Conservation (phyloP, 1,284 basidiomycete genomes). For the Ceratobasidium theobromae region DNA sequence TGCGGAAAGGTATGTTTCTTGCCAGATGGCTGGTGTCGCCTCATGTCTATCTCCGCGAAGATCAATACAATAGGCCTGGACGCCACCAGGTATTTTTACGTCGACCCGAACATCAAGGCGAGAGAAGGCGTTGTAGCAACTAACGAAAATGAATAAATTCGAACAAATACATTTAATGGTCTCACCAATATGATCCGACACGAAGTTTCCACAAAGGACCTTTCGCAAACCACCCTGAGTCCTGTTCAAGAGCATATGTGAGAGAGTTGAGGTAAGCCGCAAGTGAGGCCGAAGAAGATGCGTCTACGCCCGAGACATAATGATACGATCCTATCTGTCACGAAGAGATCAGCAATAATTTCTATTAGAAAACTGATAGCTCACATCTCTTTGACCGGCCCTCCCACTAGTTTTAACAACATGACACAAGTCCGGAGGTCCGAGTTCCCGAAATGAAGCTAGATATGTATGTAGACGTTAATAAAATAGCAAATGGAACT, state of each 20-base stretch:
- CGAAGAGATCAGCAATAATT: no score
- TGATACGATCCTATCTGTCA: slow-evolving; percentile 87
- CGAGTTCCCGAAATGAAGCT: slow-evolving; percentile 95
- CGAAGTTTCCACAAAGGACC: slow-evolving; percentile 87
- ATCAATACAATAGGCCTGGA: slow-evolving; percentile 93
- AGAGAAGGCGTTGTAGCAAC: slow-evolving; percentile 98
- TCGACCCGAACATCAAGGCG: slow-evolving; percentile 96
- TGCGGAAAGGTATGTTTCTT: slow-evolving; percentile 95
- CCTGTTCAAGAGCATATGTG: slow-evolving; percentile 92
- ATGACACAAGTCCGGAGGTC: slow-evolving; percentile 95
- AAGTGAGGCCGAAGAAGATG: slow-evolving; percentile 93
- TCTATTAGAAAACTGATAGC: no score
- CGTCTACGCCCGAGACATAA: slow-evolving; percentile 94
- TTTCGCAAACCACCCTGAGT: slow-evolving; percentile 90
- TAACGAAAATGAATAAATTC: slow-evolving; percentile 41
- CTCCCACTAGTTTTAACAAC: slow-evolving; percentile 90
- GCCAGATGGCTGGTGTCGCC: slow-evolving; percentile 91
- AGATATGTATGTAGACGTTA: not conserved
- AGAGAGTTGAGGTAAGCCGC: slow-evolving; percentile 98
- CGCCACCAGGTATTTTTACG: slow-evolving; percentile 97
- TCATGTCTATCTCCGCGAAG: slow-evolving; percentile 94
- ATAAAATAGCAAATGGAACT: not conserved
- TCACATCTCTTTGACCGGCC: slow-evolving; percentile 80
- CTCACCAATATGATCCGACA: slow-evolving; percentile 91
- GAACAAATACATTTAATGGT: not conserved